These are phyloP conservation scores for Eutrema japonicum DNA, from an alignment of 345 rosid genomes.

Conservation along the genomic window DNA sequence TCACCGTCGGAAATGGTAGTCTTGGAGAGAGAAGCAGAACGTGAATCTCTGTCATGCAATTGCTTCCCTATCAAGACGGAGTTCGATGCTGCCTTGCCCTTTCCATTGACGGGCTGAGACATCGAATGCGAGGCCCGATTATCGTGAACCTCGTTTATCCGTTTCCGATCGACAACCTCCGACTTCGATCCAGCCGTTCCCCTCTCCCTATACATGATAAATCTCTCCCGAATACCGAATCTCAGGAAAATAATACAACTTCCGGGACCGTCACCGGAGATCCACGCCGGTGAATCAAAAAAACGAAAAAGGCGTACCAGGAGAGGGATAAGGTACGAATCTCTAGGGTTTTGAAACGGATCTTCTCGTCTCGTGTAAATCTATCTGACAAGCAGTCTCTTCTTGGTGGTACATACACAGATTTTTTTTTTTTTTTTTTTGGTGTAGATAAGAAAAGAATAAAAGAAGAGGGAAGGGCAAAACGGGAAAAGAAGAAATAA, in stretches of 20 bases:
- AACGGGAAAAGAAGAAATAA: slow-evolving; percentile 27
- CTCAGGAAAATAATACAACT: neutral
- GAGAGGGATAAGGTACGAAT: slow-evolving; percentile 1
- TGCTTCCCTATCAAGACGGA: slow-evolving; percentile 63
- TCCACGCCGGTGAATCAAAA: slow-evolving; percentile 29
- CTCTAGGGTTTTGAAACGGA: slow-evolving; percentile 35
- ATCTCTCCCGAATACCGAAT: slow-evolving; percentile 8
- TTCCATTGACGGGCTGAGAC: slow-evolving; percentile 65
- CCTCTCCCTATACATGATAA: slow-evolving; percentile 51
- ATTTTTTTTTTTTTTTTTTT: slow-evolving; percentile 17
- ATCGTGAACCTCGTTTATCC: slow-evolving; percentile 75
- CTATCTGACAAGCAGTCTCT: slow-evolving; percentile 29
- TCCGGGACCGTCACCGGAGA: slow-evolving; percentile 28
- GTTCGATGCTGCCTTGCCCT: slow-evolving; percentile 54
- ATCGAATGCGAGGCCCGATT: slow-evolving; percentile 75
- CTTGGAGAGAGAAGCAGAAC: slow-evolving; percentile 58
- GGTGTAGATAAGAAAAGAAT: slow-evolving; percentile 33
- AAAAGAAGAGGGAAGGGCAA: slow-evolving; percentile 38
- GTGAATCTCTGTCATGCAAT: slow-evolving; percentile 58
- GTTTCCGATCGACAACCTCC: slow-evolving; percentile 84
- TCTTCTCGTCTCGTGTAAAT: slow-evolving; percentile 31
- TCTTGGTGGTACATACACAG: slow-evolving; percentile 27
- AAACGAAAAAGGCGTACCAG: neutral
- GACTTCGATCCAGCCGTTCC: slow-evolving; percentile 65
- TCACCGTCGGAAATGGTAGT: slow-evolving; percentile 70